phyloP scores from a whole-genome alignment of 2,329 filamentous ascomycete genomes.

The Aspergillus tanneri region DNA sequence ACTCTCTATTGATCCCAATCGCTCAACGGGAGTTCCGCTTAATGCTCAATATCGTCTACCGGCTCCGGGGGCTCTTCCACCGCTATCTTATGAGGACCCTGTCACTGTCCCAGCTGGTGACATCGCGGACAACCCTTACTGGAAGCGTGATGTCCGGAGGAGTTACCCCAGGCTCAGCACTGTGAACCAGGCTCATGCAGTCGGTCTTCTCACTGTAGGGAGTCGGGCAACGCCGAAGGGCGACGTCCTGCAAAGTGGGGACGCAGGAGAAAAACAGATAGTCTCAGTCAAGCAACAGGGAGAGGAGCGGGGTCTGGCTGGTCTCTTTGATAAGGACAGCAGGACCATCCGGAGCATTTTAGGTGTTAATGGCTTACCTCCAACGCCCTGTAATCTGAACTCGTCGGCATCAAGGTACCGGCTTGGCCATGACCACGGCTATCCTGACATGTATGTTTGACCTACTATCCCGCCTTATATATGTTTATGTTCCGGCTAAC shows the following conservation, averaged over 20 bases:
- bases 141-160: slow-evolving; percentile 87
- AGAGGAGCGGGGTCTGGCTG: slow-evolving; percentile 67
- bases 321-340: slow-evolving; percentile 68
- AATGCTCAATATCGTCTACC: slow-evolving; percentile 92
- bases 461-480: slow-evolving; percentile 8
- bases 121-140: slow-evolving; percentile 90
- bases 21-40: slow-evolving; percentile 86
- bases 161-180: slow-evolving; percentile 77
- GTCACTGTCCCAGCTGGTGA: slow-evolving; percentile 81
- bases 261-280: slow-evolving; percentile 70
- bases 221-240: slow-evolving; percentile 78
- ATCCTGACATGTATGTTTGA: slow-evolving; percentile 63
- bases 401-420: slow-evolving; percentile 58
- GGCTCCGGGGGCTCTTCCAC: slow-evolving; percentile 70
- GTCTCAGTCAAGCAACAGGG: slow-evolving; percentile 74
- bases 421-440: slow-evolving; percentile 66
- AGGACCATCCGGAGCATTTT: slow-evolving; percentile 60
- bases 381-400: slow-evolving; percentile 73
- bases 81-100: slow-evolving; percentile 73
- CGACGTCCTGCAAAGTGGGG: slow-evolving; percentile 70
- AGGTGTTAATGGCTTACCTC: slow-evolving; percentile 76
- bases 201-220: slow-evolving; percentile 79
- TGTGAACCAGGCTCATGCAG: slow-evolving; percentile 79
- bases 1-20: slow-evolving; percentile 78
- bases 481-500: slow-evolving; percentile 25